These are phyloP conservation scores for Lippia alba DNA, from an alignment of 305 asterid genomes.

Conservation along the genomic window DNA sequence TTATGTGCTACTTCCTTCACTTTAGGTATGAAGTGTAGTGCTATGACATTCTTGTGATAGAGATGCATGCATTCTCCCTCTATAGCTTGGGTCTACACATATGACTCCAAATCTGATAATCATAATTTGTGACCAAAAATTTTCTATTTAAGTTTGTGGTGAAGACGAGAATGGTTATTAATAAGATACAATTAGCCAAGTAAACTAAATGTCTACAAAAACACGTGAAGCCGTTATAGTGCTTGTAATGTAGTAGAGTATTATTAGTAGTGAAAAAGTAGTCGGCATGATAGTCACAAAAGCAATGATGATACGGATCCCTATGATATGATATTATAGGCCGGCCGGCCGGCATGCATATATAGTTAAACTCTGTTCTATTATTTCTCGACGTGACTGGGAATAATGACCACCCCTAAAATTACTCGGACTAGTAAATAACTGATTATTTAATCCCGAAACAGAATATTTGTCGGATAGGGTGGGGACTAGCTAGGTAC, in stretches of 20 bases:
- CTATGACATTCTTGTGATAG: conserved; percentile 35
- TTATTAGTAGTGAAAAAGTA: conserved; percentile 1
- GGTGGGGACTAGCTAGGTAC: conserved; percentile 28
- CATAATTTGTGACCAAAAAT: too few relatives aligned
- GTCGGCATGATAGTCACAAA: conserved; percentile 43
- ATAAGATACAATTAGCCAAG: too few relatives aligned
- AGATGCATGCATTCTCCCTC: neutral
- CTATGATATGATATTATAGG: neutral
- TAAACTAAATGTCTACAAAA: neutral
- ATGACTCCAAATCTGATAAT: too few relatives aligned
- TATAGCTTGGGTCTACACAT: conserved; percentile 29
- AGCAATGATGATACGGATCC: conserved; percentile 37
- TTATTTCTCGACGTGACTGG: neutral
- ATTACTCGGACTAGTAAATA: too few relatives aligned
- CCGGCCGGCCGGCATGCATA: neutral
- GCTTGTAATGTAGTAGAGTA: neutral
- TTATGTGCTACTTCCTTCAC: conserved; percentile 18
- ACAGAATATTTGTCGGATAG: conserved; percentile 48
- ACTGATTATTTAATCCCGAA: conserved; percentile 19
- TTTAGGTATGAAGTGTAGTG: conserved; percentile 33
- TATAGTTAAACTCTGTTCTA: too few relatives aligned
- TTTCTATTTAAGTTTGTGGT: too few relatives aligned
- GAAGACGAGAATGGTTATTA: too few relatives aligned
- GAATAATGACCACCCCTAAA: conserved; percentile 2
- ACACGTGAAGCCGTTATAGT: neutral